phyloP scores from a whole-genome alignment of 495 filamentous ascomycete species.

The Poronia punctata region DNA sequence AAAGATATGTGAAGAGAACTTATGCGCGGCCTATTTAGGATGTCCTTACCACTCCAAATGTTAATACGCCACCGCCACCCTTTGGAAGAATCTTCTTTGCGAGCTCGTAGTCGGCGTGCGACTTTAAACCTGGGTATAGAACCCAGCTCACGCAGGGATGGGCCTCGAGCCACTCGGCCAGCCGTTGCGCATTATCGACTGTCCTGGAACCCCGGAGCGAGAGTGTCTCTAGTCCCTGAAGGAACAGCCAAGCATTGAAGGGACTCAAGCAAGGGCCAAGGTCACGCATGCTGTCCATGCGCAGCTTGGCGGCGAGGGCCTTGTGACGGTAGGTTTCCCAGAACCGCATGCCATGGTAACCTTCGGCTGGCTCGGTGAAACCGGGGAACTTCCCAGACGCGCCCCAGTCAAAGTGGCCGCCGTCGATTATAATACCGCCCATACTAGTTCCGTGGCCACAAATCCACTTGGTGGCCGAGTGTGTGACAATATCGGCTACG shows the following conservation, averaged over 20 bases:
- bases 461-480: slow-evolving; percentile 38
- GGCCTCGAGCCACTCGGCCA: slow-evolving; percentile 34
- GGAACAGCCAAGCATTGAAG: slow-evolving; percentile 36
- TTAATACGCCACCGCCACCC: slow-evolving; percentile 31
- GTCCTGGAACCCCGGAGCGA: slow-evolving; percentile 30
- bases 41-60: slow-evolving; percentile 31
- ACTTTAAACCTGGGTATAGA: slow-evolving; percentile 32
- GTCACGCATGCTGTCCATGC: slow-evolving; percentile 38
- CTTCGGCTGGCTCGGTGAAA: slow-evolving; percentile 35
- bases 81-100: slow-evolving; percentile 29
- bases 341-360: slow-evolving; percentile 36
- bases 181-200: slow-evolving; percentile 29
- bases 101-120: slow-evolving; percentile 33
- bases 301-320: slow-evolving; percentile 30
- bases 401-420: slow-evolving; percentile 37
- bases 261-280: slow-evolving; percentile 34
- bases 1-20: background rate
- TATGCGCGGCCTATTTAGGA: background rate
- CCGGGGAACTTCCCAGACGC: slow-evolving; percentile 34
- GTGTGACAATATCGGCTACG: slow-evolving; percentile 36
- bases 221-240: slow-evolving; percentile 34
- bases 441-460: slow-evolving; percentile 37
- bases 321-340: slow-evolving; percentile 38
- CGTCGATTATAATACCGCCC: slow-evolving; percentile 38
- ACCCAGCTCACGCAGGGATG: slow-evolving; percentile 35